Evolutionary conservation across 2,329 filamentous ascomycete species (phyloP).

Genomic region (Cryphonectria naterciae): DNA sequence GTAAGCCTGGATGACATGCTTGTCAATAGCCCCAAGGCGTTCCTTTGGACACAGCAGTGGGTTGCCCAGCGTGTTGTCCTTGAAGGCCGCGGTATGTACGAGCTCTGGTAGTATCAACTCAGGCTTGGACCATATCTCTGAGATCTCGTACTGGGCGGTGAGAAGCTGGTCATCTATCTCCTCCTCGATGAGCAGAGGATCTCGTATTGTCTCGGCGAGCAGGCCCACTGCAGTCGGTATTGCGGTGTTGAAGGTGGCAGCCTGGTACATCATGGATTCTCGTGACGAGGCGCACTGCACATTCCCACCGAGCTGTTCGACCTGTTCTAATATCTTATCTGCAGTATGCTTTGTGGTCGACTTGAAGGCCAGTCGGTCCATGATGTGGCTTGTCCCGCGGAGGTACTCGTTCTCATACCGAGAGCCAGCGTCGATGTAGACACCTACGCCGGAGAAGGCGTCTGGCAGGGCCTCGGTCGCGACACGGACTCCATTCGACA

Average conservation of each 20-base stretch:
- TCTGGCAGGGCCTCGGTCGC: slow-evolving; percentile 94
- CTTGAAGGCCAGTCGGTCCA: slow-evolving; percentile 95
- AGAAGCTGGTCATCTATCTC: slow-evolving; percentile 87
- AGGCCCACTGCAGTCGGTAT: slow-evolving; percentile 82
- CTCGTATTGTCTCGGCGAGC: slow-evolving; percentile 90
- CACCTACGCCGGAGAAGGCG: slow-evolving; percentile 91
- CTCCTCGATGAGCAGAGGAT: slow-evolving; percentile 80
- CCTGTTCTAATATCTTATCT: slow-evolving; percentile 84
- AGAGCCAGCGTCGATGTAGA: slow-evolving; percentile 94
- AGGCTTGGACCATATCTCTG: slow-evolving; percentile 96
- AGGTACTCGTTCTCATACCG: slow-evolving; percentile 87
- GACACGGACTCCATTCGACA: slow-evolving; percentile 91
- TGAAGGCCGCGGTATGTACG: slow-evolving; percentile 93
- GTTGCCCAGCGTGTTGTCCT: slow-evolving; percentile 94
- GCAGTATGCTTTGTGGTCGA: slow-evolving; percentile 72
- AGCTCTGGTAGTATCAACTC: slow-evolving; percentile 94
- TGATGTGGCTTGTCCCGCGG: slow-evolving; percentile 91
- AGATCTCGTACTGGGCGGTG: slow-evolving; percentile 93
- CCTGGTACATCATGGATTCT: slow-evolving; percentile 98
- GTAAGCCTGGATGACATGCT: slow-evolving; percentile 75
- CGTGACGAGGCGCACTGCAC: slow-evolving; percentile 95
- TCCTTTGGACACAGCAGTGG: slow-evolving; percentile 90
- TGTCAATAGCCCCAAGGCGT: slow-evolving; percentile 74
- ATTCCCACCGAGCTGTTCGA: slow-evolving; percentile 90
- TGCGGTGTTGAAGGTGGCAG: slow-evolving; percentile 93